Evolutionary conservation across 148 eudicot genomes (phyloP).

Genomic region (Cornus kousa): DNA sequence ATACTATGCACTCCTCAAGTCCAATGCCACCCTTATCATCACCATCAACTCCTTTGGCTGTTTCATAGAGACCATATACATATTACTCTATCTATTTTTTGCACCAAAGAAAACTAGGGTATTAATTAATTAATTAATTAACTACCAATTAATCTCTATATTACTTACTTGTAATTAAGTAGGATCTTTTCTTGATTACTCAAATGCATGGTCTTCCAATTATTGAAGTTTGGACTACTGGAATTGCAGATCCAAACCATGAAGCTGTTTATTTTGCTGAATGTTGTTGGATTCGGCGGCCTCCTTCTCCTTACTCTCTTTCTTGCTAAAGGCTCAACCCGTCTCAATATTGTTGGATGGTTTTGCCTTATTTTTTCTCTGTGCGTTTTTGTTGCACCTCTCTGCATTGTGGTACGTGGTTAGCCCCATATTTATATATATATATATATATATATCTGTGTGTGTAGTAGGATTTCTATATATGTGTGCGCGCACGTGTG

Average conservation of each 20-base stretch:
- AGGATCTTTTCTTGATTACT: too few species aligned
- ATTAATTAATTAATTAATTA: background rate
- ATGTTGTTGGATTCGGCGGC: conserved; percentile 24
- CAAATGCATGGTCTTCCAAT: too few species aligned
- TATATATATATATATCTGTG: background rate
- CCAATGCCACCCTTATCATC: conserved; percentile 57
- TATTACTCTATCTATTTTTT: conserved; percentile 54
- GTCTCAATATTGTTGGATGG: conserved; percentile 31
- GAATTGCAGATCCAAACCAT: conserved; percentile 22
- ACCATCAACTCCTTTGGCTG: conserved; percentile 70
- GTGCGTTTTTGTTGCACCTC: conserved; percentile 71
- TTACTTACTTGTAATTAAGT: background rate
- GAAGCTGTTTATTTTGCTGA: conserved; percentile 20
- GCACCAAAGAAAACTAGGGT: conserved; percentile 64
- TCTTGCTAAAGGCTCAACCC: conserved; percentile 15
- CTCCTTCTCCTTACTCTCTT: conserved; percentile 13
- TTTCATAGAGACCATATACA: conserved; percentile 61
- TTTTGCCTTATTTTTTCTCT: conserved; percentile 27
- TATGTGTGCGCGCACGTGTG: too few species aligned
- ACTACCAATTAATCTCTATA: too few species aligned
- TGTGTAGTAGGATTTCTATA: too few species aligned
- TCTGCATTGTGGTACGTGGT: conserved; percentile 65
- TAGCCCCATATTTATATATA: background rate
- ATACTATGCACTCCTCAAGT: conserved; percentile 68
- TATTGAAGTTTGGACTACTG: background rate